These are phyloP conservation scores for Aspergillus biplanus DNA, from an alignment of 495 filamentous ascomycete genomes.

Conservation along the genomic window DNA sequence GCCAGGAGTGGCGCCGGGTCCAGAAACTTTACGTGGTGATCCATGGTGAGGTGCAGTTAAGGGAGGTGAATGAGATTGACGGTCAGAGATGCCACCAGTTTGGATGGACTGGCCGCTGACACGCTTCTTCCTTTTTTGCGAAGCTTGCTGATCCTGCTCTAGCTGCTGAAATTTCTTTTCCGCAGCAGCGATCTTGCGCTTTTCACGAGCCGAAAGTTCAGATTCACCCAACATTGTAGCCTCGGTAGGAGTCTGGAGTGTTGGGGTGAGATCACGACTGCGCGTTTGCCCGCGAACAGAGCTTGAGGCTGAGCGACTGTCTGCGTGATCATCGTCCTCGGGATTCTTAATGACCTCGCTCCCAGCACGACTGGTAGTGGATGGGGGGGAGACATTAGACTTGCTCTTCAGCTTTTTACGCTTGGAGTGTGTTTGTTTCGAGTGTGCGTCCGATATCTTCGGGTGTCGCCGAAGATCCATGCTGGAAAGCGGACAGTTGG, in stretches of 20 bases:
- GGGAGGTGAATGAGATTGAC: conserved; percentile 37
- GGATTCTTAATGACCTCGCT: conserved; percentile 66
- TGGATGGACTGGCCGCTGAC: conserved; percentile 45
- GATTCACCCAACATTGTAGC: conserved; percentile 53
- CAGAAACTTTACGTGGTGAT: conserved; percentile 39
- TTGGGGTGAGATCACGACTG: conserved; percentile 83
- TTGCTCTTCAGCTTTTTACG: conserved; percentile 64
- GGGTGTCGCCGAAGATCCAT: conserved; percentile 68
- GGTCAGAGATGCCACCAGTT: conserved; percentile 12
- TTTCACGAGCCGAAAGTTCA: conserved; percentile 83
- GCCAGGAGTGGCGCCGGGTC: conserved; percentile 33
- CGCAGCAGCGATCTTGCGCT: conserved; percentile 81
- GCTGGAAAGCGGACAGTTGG: conserved; percentile 70
- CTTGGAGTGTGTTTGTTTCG: conserved; percentile 48
- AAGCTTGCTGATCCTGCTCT: conserved; percentile 54
- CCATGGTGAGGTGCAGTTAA: conserved; percentile 24
- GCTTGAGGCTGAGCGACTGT: conserved; percentile 70
- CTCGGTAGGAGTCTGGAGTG: conserved; percentile 42
- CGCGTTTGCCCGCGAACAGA: conserved; percentile 73
- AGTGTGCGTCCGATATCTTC: conserved; percentile 43
- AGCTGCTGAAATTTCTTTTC: conserved; percentile 72
- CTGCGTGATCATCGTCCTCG: conserved; percentile 55
- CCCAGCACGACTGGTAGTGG: conserved; percentile 76
- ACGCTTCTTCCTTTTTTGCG: conserved; percentile 51
- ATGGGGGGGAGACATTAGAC: conserved; percentile 64